Percentiles rank a stretch among this genome's conserved stretches.
phyloP scores from a whole-genome alignment of 75 land plant genomes.

The Pinus tabuliformis region DNA sequence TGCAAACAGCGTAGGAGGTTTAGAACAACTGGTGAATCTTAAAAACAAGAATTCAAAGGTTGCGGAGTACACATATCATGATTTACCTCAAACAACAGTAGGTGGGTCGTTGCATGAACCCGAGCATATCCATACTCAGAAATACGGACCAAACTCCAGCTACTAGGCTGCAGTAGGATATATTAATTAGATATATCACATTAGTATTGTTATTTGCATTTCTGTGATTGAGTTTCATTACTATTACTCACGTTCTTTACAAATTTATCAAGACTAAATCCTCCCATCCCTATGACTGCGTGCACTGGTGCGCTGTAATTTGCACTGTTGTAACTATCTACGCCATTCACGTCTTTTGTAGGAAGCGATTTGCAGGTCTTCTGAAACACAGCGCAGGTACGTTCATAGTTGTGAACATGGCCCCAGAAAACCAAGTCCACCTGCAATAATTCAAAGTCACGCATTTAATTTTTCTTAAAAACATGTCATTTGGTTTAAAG shows the following conservation, averaged over 20 bases:
- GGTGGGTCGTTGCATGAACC: conserved; percentile 37
- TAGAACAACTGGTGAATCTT: background rate
- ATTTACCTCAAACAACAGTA: conserved; percentile 43
- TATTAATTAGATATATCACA: background rate
- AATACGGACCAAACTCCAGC: conserved; percentile 71
- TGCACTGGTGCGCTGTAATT: conserved; percentile 72
- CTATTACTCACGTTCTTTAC: background rate
- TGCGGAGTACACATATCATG: background rate
- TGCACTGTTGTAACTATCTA: conserved; percentile 48
- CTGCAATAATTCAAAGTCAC: conserved; percentile 18
- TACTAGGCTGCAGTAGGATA: conserved; percentile 25
- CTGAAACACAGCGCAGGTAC: conserved; percentile 67
- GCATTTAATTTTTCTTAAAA: too few relatives aligned
- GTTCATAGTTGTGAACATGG: conserved; percentile 88
- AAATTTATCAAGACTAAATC: conserved; percentile 29
- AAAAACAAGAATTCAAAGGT: background rate
- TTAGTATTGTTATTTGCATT: too few relatives aligned
- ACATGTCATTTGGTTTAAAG: too few relatives aligned
- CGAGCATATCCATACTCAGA: conserved; percentile 59
- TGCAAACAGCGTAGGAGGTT: conserved; percentile 7
- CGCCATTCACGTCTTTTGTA: conserved; percentile 43
- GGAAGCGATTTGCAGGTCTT: conserved; percentile 46
- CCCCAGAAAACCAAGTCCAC: conserved; percentile 79
- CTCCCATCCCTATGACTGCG: conserved; percentile 74
- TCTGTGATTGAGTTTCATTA: too few relatives aligned